These are phyloP conservation scores for Elaeagnus macrophylla DNA, from an alignment of 306 rosid species.

Conservation along the genomic window DNA sequence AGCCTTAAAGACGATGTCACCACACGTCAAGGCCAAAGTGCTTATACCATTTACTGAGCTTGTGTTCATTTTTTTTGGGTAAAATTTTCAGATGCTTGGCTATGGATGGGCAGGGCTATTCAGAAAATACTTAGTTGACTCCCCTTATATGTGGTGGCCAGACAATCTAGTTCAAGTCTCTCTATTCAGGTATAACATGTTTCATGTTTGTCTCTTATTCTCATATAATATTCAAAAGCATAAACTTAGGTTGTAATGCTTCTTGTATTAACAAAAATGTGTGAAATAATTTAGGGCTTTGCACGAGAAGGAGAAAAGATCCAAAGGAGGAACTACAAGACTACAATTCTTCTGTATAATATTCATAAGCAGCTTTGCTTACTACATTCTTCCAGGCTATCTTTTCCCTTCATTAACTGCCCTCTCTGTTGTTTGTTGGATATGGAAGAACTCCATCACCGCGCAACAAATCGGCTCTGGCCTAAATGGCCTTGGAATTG, in stretches of 20 bases:
- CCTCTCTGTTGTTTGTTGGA: conserved; percentile 53
- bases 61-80: background rate
- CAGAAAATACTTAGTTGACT: conserved; percentile 71
- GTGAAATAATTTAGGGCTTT: too few species aligned
- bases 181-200: conserved; percentile 48
- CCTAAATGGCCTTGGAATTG: conserved; percentile 54
- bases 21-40: too few species aligned
- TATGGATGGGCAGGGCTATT: conserved; percentile 95
- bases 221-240: too few species aligned
- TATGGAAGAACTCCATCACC: conserved; percentile 61
- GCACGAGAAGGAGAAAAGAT: conserved; percentile 69
- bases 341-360: conserved; percentile 67
- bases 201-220: background rate
- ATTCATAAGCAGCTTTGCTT: conserved; percentile 52
- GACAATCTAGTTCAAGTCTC: conserved; percentile 75
- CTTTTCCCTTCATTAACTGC: conserved; percentile 55
- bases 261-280: too few species aligned
- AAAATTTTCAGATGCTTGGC: conserved; percentile 66
- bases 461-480: conserved; percentile 97
- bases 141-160: conserved; percentile 99
- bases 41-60: too few species aligned
- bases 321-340: conserved; percentile 54
- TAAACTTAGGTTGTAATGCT: too few species aligned
- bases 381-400: conserved; percentile 65
- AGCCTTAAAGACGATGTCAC: too few species aligned